Evolutionary conservation across 2,329 filamentous ascomycete genomes (phyloP), one percentile per base, ranked within the genome.

Genomic region (Dryadomyces quercivorus): DNA sequence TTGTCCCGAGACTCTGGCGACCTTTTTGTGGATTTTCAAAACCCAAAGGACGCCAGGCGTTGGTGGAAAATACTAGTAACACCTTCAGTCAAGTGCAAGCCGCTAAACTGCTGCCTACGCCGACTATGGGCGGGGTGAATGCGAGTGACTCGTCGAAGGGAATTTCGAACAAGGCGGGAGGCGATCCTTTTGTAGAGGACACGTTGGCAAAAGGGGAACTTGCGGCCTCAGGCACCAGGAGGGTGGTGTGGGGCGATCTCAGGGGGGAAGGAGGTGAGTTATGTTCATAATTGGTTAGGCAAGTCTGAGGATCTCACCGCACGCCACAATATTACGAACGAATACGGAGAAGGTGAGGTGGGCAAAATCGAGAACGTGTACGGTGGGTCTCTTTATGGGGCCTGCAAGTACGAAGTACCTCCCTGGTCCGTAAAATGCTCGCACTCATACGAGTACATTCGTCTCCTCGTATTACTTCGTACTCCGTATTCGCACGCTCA

Each of bases 171-270:
- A 20, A 50, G 57, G 54, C 44, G 51, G 45, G 46, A 43, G 45
- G 43, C 38, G 22, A 40, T 20, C 51, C 45, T 60, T 61, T 45
- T 58, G 58, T 61, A 60, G 59, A 61, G 59, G 59, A 58, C 59
- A 61, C 59, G 58, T 61, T 48, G 57, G 18, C 57, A 50, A 3
- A 55, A 58, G 52, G 20, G 20, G 22, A 20, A 22, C 26, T 53
- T 38, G 34, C 1, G 48, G 59, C 59, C 59, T 61, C 38, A 60
- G 59, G 59, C 59, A 57, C 6, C 43, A 13, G 1, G 3, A 8
- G 1, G 2, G 5, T 9, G n/a, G 5, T 40, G 6, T 21, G 42
- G 38, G 18, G 31, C 55, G 34, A 13, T 8, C 15, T 18, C 21
- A 44, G n/a, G 42, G 56, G 56, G 53, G 50, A 10, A 18, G 5